Conservation (phyloP, 2,329 filamentous ascomycete species). For the Botryotinia calthae region DNA sequence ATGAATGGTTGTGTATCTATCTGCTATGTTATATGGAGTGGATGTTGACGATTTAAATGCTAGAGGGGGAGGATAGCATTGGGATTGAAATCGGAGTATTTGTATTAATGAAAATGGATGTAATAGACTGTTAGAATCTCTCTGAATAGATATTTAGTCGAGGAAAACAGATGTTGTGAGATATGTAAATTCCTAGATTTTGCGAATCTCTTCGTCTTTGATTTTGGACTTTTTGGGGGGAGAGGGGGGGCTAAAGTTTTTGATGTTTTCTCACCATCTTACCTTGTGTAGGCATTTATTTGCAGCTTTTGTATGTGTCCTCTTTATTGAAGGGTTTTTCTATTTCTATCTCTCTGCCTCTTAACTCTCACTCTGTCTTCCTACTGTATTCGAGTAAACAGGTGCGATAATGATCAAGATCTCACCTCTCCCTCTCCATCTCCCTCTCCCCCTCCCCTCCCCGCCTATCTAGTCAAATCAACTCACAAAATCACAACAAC, state of each 20-base stretch:
- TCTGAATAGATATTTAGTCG: not conserved
- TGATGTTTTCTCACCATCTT: too few species aligned
- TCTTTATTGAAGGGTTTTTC: not conserved
- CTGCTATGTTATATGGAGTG: not conserved
- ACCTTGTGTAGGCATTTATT: too few species aligned
- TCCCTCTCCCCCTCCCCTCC: not conserved
- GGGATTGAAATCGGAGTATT: not conserved
- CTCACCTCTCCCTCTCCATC: not conserved
- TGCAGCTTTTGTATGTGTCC: not conserved
- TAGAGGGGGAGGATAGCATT: not conserved
- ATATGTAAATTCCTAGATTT: not conserved
- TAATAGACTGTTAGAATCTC: not conserved
- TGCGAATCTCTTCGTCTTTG: not conserved
- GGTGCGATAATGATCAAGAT: not conserved
- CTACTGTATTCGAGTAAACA: not conserved
- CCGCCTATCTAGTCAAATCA: not conserved
- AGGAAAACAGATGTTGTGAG: not conserved
- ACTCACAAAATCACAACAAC: not conserved
- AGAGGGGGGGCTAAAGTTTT: too few species aligned
- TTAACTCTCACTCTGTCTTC: not conserved
- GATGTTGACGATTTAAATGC: not conserved
- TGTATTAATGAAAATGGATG: not conserved
- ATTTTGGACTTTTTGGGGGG: too few species aligned
- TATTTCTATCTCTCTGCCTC: not conserved
- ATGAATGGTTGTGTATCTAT: not conserved